phyloP scores from a whole-genome alignment of 2,329 filamentous ascomycete genomes.

The Talaromyces sp. region DNA sequence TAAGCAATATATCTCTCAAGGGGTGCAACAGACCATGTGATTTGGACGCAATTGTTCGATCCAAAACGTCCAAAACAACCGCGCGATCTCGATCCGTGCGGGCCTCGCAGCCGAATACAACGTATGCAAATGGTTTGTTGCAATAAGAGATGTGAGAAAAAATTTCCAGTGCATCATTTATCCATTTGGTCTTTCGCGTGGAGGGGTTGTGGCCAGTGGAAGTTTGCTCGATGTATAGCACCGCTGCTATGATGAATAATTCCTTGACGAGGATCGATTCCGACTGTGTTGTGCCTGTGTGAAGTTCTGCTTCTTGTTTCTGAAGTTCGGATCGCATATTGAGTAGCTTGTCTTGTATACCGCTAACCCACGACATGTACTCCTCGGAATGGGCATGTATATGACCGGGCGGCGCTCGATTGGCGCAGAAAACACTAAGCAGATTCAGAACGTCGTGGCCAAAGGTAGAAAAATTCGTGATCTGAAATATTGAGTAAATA shows the following conservation, averaged over 20 bases:
- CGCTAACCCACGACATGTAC: conserved; percentile 2
- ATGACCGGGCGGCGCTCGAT: background rate
- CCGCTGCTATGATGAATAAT: background rate
- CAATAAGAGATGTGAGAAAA: background rate
- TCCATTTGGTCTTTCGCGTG: conserved; percentile 2
- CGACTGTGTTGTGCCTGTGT: background rate
- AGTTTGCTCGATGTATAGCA: background rate
- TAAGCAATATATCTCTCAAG: conserved; percentile 1
- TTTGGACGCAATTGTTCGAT: background rate
- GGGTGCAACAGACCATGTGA: background rate
- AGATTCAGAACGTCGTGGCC: conserved; percentile 3
- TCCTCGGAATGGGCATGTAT: background rate
- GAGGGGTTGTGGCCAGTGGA: background rate
- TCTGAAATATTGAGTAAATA: background rate
- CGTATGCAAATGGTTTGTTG: conserved; percentile 11
- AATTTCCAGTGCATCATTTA: background rate
- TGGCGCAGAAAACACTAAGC: background rate
- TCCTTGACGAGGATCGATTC: background rate
- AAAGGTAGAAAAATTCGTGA: background rate
- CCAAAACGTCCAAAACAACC: conserved; percentile 6
- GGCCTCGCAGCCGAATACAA: conserved; percentile 8
- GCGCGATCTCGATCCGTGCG: background rate
- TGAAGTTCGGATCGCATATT: background rate
- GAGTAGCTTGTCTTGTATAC: background rate
- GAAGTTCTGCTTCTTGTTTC: background rate